Evolutionary conservation across 2,329 filamentous ascomycete species (phyloP), one percentile per base, ranked within the genome.

Genomic region (Ramularia endophylla): DNA sequence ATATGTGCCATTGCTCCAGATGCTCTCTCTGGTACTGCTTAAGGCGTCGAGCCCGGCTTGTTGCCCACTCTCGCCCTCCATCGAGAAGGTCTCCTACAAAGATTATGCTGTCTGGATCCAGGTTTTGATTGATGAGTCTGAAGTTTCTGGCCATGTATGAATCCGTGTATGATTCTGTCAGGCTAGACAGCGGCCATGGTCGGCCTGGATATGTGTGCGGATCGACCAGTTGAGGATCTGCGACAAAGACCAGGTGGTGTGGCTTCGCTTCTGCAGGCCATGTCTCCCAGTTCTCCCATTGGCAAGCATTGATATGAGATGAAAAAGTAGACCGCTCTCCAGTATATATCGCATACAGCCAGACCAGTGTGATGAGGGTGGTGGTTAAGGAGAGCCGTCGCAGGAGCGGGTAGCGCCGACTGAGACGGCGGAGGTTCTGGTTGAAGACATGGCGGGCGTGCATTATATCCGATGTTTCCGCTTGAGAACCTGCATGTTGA

Each of bases 71-170:
- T 52, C 92, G 78, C 7, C 92, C 92, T 3, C 92, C 92, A 59
- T 98, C 92, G 57, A 98, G 95, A 1, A 98, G 70, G 60, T 98
- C 92, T 6, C 92, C 92, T 0, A 98, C 71, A 59, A 98, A 97
- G 59, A 95, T 78, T 1, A 94, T 72, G 12, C 85, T 89, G 60
- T 95, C 87, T 0, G 92, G 92, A n/a, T 78, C 77, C 11, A 97
- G 71, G 13, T 78, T 69, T 13, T 75, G 69, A 57, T 95, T 87
- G 43, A 97, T 74, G 39, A 82, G 75, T n/a, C 72, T 76, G 62
- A 94, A 97, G 7, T 85, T 81, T 30, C 89, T 80, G 29, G 82
- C 80, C 50, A 98, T 77, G 65, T 95, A 98, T 59, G 87, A 85
- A 65, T 98, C 92, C 41, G 89, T 94, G 54, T 95, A 81, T 43